Evolutionary conservation across 805 yeast species (phyloP).

Genomic region (Wilhelminamyces savonicus): DNA sequence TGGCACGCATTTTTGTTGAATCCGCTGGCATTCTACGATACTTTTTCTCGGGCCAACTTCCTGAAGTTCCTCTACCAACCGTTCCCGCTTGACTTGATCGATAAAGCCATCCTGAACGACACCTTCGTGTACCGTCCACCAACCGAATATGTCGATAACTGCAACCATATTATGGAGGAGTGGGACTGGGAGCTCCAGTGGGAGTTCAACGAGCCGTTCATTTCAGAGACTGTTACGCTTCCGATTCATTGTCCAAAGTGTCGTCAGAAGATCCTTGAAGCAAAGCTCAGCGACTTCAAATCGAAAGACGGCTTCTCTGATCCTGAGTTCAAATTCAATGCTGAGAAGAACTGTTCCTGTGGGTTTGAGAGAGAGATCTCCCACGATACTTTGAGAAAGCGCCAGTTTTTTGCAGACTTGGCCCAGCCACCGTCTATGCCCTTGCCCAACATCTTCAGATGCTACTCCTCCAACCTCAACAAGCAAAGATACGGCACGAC

Average conservation of each 20-base stretch:
- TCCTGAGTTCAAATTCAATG: conserved; percentile 3
- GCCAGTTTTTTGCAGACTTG: conserved; percentile 11
- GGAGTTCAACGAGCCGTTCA: neutral
- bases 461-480: too few species aligned
- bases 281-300: too few species aligned
- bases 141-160: neutral
- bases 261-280: too few species aligned
- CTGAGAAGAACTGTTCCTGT: conserved; percentile 6
- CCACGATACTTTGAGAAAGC: conserved; percentile 15
- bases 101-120: conserved; percentile 4
- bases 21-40: conserved; percentile 10
- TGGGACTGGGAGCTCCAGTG: too few species aligned
- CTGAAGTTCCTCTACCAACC: conserved; percentile 9
- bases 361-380: conserved; percentile 6
- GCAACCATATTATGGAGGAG: too few species aligned
- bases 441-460: conserved; percentile 1
- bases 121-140: conserved; percentile 8
- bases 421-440: neutral
- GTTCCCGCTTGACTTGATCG: conserved; percentile 11
- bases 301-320: conserved; percentile 16
- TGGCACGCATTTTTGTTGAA: conserved; percentile 19
- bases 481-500: too few species aligned
- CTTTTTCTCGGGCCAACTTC: conserved; percentile 9
- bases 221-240: too few species aligned
- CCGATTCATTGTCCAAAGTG: too few species aligned